phyloP scores from a whole-genome alignment of 331 rosid species.

The Acacia concinna region DNA sequence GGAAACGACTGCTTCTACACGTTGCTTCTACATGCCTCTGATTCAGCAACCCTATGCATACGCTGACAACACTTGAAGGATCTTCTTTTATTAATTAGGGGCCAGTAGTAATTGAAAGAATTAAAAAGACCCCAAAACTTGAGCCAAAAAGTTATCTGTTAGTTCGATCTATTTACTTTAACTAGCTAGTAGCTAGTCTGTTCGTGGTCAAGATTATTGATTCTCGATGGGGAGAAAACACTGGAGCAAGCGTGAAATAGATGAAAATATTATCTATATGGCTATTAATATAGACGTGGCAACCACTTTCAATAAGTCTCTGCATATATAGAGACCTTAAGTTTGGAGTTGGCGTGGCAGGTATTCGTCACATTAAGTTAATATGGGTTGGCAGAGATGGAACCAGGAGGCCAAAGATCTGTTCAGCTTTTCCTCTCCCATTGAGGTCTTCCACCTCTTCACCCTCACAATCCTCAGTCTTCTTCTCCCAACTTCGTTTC shows the following conservation, averaged over 20 bases:
- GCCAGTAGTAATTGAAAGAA: neutral
- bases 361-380: neutral
- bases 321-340: constrained; percentile 16
- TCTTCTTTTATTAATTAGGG: neutral
- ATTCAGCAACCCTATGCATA: neutral
- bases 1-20: neutral
- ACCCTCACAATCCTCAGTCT: constrained; percentile 61
- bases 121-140: neutral
- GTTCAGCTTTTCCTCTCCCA: constrained; percentile 32
- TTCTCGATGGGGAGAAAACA: constrained; percentile 9
- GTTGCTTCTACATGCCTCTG: neutral
- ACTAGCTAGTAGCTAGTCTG: neutral
- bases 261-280: neutral
- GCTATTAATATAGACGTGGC: constrained; percentile 49
- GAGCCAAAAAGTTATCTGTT: neutral
- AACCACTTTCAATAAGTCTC: constrained; percentile 46
- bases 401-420: constrained; percentile 31
- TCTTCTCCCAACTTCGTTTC: constrained; percentile 76
- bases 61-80: neutral
- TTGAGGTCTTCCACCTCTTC: constrained; percentile 51
- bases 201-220: neutral
- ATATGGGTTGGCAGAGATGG: constrained; percentile 36
- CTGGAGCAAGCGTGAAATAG: constrained; percentile 11
- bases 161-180: neutral
- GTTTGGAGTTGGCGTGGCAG: constrained; percentile 20